Percentiles rank a stretch among this genome's conserved stretches.
These are phyloP conservation scores for Colletotrichum sp. DNA, from an alignment of 2,329 filamentous ascomycete species.

Conservation along the genomic window DNA sequence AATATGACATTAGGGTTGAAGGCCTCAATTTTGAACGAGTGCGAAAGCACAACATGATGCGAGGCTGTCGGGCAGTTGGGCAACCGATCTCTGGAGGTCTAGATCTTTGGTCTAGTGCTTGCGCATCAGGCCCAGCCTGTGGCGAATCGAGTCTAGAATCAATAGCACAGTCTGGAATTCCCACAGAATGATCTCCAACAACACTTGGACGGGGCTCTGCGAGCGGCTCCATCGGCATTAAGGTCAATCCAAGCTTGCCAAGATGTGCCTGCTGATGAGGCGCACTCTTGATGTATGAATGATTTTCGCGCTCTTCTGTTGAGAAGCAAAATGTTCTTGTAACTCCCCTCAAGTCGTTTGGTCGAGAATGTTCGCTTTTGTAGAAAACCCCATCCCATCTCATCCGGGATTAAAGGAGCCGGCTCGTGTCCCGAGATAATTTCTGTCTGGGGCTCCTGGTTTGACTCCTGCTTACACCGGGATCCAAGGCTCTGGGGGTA, in stretches of 20 bases:
- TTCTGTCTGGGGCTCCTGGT: background rate
- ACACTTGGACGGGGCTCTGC: background rate
- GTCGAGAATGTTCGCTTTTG: background rate
- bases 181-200: background rate
- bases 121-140: background rate
- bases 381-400: background rate
- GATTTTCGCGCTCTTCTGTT: background rate
- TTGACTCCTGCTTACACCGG: background rate
- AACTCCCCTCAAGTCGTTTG: background rate
- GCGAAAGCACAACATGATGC: background rate
- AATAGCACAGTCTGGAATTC: background rate
- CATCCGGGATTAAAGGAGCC: background rate
- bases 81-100: background rate
- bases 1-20: background rate
- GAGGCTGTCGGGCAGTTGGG: background rate
- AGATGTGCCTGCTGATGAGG: background rate
- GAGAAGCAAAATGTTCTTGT: background rate
- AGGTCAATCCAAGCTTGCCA: background rate
- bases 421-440: background rate
- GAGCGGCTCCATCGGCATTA: background rate
- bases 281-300: background rate
- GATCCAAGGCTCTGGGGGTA: background rate
- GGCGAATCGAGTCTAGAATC: background rate
- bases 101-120: background rate
- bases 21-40: background rate